These are phyloP conservation scores for Austroboletus niveus DNA, from an alignment of 1,284 basidiomycete genomes.

Conservation along the genomic window DNA sequence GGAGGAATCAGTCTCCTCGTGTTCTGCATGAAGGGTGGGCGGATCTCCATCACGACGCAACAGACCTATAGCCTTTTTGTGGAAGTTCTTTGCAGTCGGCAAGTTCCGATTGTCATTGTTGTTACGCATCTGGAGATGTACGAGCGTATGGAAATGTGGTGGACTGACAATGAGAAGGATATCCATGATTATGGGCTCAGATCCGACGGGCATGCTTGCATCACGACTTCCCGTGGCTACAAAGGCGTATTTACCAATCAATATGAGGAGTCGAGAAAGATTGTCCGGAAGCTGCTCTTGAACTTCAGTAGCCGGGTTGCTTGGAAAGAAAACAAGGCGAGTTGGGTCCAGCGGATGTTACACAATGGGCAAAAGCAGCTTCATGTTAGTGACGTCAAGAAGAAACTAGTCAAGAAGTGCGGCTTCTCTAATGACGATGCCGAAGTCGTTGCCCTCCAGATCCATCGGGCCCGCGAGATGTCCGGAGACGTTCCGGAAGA, in stretches of 20 bases:
- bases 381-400: conserved; percentile 13
- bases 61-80: conserved; percentile 34
- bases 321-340: conserved; percentile 29
- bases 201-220: conserved; percentile 25
- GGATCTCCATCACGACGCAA: conserved; percentile 33
- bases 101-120: conserved; percentile 35
- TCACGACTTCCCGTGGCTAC: conserved; percentile 30
- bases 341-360: conserved; percentile 26
- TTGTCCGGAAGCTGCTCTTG: conserved; percentile 20
- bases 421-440: conserved; percentile 26
- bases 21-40: conserved; percentile 37
- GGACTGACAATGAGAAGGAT: conserved; percentile 24
- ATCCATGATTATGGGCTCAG: conserved; percentile 25
- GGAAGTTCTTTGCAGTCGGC: conserved; percentile 27
- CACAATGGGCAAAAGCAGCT: conserved; percentile 2
- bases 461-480: conserved; percentile 13
- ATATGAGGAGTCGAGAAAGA: conserved; percentile 20
- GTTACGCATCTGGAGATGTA: conserved; percentile 39
- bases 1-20: conserved; percentile 39
- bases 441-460: conserved; percentile 16
- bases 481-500: conserved; percentile 9
- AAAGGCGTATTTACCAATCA: conserved; percentile 17
- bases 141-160: conserved; percentile 31
- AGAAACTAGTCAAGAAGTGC: conserved; percentile 23
- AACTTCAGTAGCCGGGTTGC: conserved; percentile 11